Evolutionary conservation across 345 rosid genomes (phyloP).

Genomic region (Heritiera fomes): DNA sequence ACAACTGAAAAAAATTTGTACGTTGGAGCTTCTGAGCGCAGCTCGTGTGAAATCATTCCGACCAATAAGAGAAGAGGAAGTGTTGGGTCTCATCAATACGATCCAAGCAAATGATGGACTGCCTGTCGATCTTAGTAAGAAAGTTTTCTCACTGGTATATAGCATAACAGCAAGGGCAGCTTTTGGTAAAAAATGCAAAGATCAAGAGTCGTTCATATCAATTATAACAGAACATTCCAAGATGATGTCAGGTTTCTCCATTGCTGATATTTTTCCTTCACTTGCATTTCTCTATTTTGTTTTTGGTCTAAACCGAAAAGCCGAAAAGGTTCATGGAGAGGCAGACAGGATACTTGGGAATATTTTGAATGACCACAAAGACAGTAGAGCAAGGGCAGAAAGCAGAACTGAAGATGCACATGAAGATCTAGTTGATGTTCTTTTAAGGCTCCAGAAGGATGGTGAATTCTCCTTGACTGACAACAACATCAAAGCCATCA

Average conservation of each 20-base stretch:
- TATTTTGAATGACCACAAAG: background rate
- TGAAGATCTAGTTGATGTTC: background rate
- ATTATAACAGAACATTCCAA: background rate
- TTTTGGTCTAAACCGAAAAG: background rate
- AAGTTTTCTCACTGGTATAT: background rate
- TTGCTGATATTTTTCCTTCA: background rate
- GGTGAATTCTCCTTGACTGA: background rate
- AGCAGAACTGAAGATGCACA: background rate
- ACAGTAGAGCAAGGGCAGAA: background rate
- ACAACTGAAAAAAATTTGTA: background rate
- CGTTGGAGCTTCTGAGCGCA: slow-evolving; percentile 5
- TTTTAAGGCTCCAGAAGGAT: background rate
- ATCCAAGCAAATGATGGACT: background rate
- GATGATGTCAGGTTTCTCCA: background rate
- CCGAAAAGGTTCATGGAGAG: background rate
- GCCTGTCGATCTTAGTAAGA: background rate
- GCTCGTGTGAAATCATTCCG: background rate
- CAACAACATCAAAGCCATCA: background rate
- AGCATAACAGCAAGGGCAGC: slow-evolving; percentile 8
- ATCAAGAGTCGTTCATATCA: background rate
- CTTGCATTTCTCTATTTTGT: background rate
- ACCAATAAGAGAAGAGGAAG: background rate
- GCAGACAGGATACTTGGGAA: background rate
- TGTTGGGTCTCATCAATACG: background rate
- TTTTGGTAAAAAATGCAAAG: background rate